Conservation (phyloP, 1,284 basidiomycete species). For the Ganoderma boninense region DNA sequence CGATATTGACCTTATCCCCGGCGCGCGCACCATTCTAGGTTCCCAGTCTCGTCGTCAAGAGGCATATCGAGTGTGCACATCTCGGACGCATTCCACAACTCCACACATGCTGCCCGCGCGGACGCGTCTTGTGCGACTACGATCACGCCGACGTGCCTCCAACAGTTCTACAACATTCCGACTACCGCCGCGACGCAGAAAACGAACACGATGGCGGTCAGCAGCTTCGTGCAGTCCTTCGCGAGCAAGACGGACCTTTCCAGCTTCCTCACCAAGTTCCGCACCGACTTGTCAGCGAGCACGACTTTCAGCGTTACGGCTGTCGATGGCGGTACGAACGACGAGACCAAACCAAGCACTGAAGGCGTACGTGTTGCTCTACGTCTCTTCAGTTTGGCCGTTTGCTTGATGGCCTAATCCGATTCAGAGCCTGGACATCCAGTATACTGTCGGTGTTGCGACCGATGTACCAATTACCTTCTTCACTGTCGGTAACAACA, state of each 20-base stretch:
- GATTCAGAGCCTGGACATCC: conserved; percentile 62
- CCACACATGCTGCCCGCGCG: conserved; percentile 18
- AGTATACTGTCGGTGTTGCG: conserved; percentile 70
- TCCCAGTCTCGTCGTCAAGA: conserved; percentile 26
- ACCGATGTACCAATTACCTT: conserved; percentile 47
- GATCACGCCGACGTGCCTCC: conserved; percentile 64
- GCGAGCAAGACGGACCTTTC: conserved; percentile 60
- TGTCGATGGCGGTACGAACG: conserved; percentile 46
- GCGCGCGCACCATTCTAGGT: conserved; percentile 37
- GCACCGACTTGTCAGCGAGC: conserved; percentile 53
- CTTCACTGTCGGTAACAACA: conserved; percentile 29
- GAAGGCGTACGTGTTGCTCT: conserved; percentile 30
- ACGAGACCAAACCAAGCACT: conserved; percentile 27
- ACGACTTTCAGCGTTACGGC: conserved; percentile 24
- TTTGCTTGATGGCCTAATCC: neutral
- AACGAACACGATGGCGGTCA: conserved; percentile 60
- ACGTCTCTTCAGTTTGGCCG: neutral
- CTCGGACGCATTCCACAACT: conserved; percentile 13
- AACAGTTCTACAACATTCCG: conserved; percentile 57
- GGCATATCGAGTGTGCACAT: conserved; percentile 15
- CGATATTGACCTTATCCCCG: neutral
- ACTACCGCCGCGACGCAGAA: conserved; percentile 54
- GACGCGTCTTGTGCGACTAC: conserved; percentile 25
- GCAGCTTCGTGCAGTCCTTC: conserved; percentile 64
- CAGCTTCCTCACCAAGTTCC: conserved; percentile 58